Evolutionary conservation across 2,329 filamentous ascomycete genomes (phyloP), one percentile per base, ranked within the genome.

Genomic region (Stachybotrys chartarum): DNA sequence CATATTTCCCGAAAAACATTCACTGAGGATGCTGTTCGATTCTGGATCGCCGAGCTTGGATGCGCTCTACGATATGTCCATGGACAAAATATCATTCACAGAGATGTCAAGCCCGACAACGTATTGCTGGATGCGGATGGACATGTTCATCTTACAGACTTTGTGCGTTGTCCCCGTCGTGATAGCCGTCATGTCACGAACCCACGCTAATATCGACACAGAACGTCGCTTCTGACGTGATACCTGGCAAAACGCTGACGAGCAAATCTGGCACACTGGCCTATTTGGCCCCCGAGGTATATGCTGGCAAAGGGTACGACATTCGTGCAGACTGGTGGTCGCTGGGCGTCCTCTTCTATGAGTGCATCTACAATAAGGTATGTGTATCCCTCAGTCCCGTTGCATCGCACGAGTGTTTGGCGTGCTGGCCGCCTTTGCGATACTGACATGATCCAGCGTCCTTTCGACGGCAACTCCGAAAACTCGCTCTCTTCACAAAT

Each of bases 321-420:
- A 85, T 86, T 50, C 90, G 94, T 63, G 92, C 94, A 47, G 94
- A 99, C 70, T 99, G 94, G 94, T 99, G 94, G 94, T 97, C 94
- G 6, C 75, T 99, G 24, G 94, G 94, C 51, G 94, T 99, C 50
- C 82, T 96, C n/a, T 97, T 97, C 71, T 99, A 97, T 72, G 94
- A 99, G 72, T 97, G 94, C 80, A 97, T 99, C 61, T 99, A 97
- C 76, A 96, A 95, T 76, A 97, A 95, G 86, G 91, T 91, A 73
- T 53, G 79, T 68, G 18, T 10, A 42, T 5, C 7, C 7, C 4
- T 6, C 3, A n/a, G 17, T 47, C 16, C 39, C 5, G 39, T 44
- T 44, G 39, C n/a, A 12, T 44, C 11, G 39, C 24, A 24, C 24
- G 24, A 24, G 24, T 24, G 24, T 11, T 44, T 44, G 77, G 64